Conservation (phyloP, 2,329 filamentous ascomycete species). For the Phialocephala sp. region DNA sequence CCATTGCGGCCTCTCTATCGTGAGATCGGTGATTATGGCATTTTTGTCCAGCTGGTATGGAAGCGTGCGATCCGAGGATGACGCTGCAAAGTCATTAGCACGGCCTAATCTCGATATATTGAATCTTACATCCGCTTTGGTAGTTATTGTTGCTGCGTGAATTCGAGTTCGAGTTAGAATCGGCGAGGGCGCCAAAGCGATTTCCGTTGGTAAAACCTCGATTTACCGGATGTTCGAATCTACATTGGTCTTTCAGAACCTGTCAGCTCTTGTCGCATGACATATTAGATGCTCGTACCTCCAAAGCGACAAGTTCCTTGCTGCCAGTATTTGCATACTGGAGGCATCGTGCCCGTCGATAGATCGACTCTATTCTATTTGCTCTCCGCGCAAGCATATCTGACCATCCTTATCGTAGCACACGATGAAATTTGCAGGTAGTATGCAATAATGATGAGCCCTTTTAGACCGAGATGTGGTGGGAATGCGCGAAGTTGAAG, state of each 20-base stretch:
- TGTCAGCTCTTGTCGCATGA: slow-evolving; percentile 17
- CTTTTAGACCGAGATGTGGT: background rate
- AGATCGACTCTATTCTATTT: background rate
- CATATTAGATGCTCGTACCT: slow-evolving; percentile 29
- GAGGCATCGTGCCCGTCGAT: slow-evolving; percentile 27
- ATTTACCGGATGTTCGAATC: slow-evolving; percentile 61
- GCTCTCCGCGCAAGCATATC: background rate
- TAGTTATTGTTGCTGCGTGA: slow-evolving; percentile 30
- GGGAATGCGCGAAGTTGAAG: background rate
- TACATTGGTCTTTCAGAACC: slow-evolving; percentile 57
- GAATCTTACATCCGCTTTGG: slow-evolving; percentile 28
- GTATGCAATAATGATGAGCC: background rate
- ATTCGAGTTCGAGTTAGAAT: slow-evolving; percentile 24
- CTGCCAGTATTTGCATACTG: slow-evolving; percentile 65
- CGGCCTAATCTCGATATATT: background rate
- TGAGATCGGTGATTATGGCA: slow-evolving; percentile 69
- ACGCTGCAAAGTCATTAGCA: slow-evolving; percentile 21
- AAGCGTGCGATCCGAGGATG: slow-evolving; percentile 13
- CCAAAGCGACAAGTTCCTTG: slow-evolving; percentile 65
- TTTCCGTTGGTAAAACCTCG: slow-evolving; percentile 42
- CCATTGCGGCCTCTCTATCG: slow-evolving; percentile 77
- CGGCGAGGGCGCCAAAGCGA: slow-evolving; percentile 42
- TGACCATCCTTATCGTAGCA: background rate
- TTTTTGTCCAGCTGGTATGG: slow-evolving; percentile 46
- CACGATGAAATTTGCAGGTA: background rate